Evolutionary conservation across 73 alveolate genomes (phyloP), one percentile per base, ranked within the genome.

Genomic region (Uronychia setigera): DNA sequence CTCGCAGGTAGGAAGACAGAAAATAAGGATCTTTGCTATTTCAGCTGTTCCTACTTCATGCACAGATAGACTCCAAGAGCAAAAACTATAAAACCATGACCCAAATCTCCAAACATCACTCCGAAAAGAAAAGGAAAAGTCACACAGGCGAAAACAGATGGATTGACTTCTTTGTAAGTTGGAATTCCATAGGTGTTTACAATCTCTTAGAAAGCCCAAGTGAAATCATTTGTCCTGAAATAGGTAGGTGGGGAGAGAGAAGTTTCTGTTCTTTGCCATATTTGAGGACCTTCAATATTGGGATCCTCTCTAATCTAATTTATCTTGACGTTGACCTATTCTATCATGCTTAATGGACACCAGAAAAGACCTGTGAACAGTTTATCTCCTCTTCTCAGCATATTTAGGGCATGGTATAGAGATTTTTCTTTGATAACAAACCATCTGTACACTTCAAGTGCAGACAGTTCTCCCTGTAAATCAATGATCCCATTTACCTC

Each of bases 81-180:
- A 35, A 96, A 84, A 76, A 98, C 83, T 35, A 97, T 80, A 60
- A 92, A 89, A 11, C 99, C 99, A 92, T 98, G 99, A 9, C 99
- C 99, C 58, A 98, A 95, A 93, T 98, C 99, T 0, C 99, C 99
- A 92, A 98, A 98, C 99, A 98, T 98, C 26, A 98, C 93, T 31
- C 99, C 99, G 82, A 98, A 98, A 88, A 97, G 91, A 92, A 98
- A 96, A 29, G 99, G 99, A 92, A 98, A 98, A 46, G 99, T 93
- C 74, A 96, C 95, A 33, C 94, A 92, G 19, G 99, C 92, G 85
- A 98, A 98, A 77, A 96, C 58, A 34, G 99, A 99, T 25, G 99
- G 99, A 82, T 98, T 98, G 29, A 96, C 98, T 92, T 98, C 99
- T 87, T 96, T 97, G 92, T 98, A 98, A 74, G 96, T 93, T 0